These are phyloP conservation scores for Paramecium pentaurelia DNA, from an alignment of 73 alveolate species.

Conservation along the genomic window DNA sequence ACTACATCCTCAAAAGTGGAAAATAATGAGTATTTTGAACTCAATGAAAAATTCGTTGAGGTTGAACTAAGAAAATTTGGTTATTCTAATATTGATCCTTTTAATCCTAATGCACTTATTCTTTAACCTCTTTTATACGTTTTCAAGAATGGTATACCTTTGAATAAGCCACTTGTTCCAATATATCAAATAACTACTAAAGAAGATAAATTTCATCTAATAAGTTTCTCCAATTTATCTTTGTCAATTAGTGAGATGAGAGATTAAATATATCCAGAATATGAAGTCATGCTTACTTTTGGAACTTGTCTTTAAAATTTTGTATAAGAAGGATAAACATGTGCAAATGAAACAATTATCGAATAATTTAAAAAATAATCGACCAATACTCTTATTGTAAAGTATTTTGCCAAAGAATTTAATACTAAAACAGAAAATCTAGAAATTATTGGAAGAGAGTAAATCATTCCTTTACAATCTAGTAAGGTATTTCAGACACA, in stretches of 20 bases:
- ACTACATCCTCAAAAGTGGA: background rate
- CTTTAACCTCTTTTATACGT: background rate
- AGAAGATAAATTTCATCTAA: background rate
- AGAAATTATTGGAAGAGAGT: background rate
- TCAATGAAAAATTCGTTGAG: background rate
- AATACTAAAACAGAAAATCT: background rate
- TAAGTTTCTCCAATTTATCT: background rate
- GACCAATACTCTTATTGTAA: background rate
- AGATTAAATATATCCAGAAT: background rate
- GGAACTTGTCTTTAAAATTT: background rate
- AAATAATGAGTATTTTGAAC: background rate
- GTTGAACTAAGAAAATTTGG: background rate
- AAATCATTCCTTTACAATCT: background rate
- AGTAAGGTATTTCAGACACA: background rate
- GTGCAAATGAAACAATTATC: background rate
- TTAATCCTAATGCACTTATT: background rate
- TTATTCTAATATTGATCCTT: background rate
- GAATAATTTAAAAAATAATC: background rate
- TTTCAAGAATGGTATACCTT: background rate
- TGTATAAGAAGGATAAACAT: background rate
- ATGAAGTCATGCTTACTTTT: background rate
- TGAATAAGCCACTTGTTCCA: background rate
- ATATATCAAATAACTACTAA: background rate
- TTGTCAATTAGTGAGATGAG: background rate
- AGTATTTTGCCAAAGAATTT: background rate